Conservation (phyloP, 352 stramenopile genomes). For the Phytophthora cactorum region DNA sequence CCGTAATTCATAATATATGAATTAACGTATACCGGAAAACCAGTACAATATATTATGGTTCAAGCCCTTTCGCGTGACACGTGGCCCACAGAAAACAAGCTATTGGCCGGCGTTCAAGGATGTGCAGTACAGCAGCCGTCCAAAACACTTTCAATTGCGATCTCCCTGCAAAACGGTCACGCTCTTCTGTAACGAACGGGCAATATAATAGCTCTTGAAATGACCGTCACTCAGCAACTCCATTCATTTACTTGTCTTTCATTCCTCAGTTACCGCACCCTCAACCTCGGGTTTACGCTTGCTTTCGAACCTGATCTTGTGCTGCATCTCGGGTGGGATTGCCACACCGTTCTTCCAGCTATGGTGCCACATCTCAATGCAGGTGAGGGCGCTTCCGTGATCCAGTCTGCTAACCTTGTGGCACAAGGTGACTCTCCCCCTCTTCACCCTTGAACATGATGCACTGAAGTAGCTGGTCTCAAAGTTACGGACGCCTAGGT, state of each 20-base stretch:
- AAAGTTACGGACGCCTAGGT: conserved; percentile 17
- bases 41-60: neutral
- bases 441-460: conserved; percentile 6
- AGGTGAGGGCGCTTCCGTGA: conserved; percentile 13
- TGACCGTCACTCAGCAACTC: neutral
- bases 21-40: conserved; percentile 9
- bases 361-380: conserved; percentile 22
- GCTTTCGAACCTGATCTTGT: conserved; percentile 18
- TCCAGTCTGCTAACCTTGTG: conserved; percentile 8
- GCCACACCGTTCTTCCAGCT: conserved; percentile 20
- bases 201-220: neutral
- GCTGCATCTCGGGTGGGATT: conserved; percentile 12
- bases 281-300: neutral
- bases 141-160: conserved; percentile 2
- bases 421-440: conserved; percentile 13
- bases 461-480: conserved; percentile 28
- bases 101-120: neutral
- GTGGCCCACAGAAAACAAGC: neutral
- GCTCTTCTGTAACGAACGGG: neutral
- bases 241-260: neutral
- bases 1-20: conserved; percentile 18
- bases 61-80: neutral
- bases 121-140: neutral
- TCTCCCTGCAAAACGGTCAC: neutral
- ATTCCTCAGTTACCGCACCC: neutral